Conservation (phyloP, 495 filamentous ascomycete species). For the Cladorrhinum samala region DNA sequence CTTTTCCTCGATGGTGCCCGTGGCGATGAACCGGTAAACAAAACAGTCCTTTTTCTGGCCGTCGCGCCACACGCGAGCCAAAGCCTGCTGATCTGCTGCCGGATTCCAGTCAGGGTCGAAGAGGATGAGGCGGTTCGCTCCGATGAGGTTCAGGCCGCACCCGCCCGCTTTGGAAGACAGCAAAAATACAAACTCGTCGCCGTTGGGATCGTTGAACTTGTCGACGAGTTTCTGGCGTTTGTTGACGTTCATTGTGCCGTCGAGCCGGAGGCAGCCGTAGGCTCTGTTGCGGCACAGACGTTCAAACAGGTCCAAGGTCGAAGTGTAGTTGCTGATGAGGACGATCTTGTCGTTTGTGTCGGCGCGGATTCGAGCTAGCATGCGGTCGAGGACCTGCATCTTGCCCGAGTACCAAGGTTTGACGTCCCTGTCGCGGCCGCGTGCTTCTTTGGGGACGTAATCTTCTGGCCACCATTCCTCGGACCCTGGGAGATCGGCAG, state of each 20-base stretch:
- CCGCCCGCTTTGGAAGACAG: slow-evolving; percentile 95
- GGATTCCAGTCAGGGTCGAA: slow-evolving; percentile 99
- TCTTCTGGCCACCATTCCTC: slow-evolving; percentile 81
- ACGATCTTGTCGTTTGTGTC: slow-evolving; percentile 99
- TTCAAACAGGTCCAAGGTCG: slow-evolving; percentile 93
- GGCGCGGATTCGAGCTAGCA: slow-evolving; percentile 92
- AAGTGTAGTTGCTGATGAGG: slow-evolving; percentile 96
- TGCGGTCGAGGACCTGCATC: slow-evolving; percentile 96
- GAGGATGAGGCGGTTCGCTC: slow-evolving; percentile 91
- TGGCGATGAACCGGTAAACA: slow-evolving; percentile 97
- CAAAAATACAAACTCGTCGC: slow-evolving; percentile 87
- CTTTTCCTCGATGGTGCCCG: slow-evolving; percentile 98
- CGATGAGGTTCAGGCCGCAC: slow-evolving; percentile 94
- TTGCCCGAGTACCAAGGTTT: slow-evolving; percentile 97
- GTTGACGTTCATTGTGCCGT: slow-evolving; percentile 95
- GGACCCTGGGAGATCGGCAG: slow-evolving; percentile 79
- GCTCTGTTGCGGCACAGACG: slow-evolving; percentile 75
- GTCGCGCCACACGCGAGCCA: slow-evolving; percentile 96
- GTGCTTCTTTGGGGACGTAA: slow-evolving; percentile 77
- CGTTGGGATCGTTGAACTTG: slow-evolving; percentile 94
- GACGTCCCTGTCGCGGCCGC: slow-evolving; percentile 85
- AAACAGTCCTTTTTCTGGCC: slow-evolving; percentile 99
- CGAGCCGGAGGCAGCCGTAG: slow-evolving; percentile 84
- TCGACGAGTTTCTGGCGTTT: slow-evolving; percentile 97
- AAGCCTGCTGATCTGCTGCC: slow-evolving; percentile 93